Conservation (phyloP, 305 asterid species). For the Rubia balearica region DNA sequence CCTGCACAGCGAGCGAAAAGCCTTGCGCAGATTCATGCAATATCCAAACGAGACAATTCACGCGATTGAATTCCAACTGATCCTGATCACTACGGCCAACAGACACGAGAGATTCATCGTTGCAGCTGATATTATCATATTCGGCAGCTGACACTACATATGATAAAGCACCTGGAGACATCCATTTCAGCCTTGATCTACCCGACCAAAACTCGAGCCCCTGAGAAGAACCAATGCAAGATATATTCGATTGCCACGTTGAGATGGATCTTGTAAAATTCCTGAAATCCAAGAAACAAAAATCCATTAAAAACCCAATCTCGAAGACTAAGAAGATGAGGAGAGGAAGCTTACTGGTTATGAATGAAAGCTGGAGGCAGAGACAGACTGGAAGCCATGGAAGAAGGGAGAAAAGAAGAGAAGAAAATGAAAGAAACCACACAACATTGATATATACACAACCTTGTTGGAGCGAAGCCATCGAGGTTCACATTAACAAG, state of each 20-base stretch:
- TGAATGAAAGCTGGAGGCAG: conserved; percentile 4
- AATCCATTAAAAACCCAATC: conserved; percentile 1
- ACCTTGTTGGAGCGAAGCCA: conserved; percentile 8
- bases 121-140: conserved; percentile 18
- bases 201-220: conserved; percentile 19
- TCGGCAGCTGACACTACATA: conserved; percentile 31
- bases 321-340: not conserved
- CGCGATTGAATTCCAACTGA: conserved; percentile 42
- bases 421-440: conserved; percentile 4
- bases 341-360: not conserved
- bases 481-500: not conserved
- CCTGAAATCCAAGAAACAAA: conserved; percentile 28
- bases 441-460: conserved; percentile 1
- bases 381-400: conserved; percentile 10
- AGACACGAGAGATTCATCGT: conserved; percentile 25
- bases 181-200: conserved; percentile 23
- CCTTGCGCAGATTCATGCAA: conserved; percentile 62
- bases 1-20: conserved; percentile 45
- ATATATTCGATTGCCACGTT: conserved; percentile 22
- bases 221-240: conserved; percentile 18
- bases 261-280: conserved; percentile 26
- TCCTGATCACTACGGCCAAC: conserved; percentile 18
- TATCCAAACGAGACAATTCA: conserved; percentile 44
- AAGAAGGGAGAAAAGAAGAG: not conserved
- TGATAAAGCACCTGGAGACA: conserved; percentile 35